Evolutionary conservation across 129 eudicot genomes (phyloP).

Genomic region (Deinandra increscens): DNA sequence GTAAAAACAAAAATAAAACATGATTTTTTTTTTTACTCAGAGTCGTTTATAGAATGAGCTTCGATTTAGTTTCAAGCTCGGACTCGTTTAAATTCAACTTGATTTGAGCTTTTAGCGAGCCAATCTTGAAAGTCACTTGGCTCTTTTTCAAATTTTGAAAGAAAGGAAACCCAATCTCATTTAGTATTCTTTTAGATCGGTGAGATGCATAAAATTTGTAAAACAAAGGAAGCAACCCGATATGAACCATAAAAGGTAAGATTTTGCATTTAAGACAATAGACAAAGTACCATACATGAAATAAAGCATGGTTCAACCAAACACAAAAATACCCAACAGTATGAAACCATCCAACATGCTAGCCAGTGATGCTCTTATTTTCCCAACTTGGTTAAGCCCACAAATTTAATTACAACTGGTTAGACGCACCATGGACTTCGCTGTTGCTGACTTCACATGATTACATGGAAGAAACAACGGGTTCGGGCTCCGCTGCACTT

Average conservation of each 20-base stretch:
- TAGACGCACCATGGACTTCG: conserved; percentile 10
- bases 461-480: conserved; percentile 53
- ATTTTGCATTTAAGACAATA: background rate
- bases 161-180: no score
- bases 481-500: conserved; percentile 30
- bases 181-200: background rate
- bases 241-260: background rate
- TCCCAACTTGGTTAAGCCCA: conserved; percentile 9
- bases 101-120: no score
- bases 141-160: no score
- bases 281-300: background rate
- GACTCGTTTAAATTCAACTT: background rate
- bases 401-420: background rate
- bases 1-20: no score
- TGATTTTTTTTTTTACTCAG: no score
- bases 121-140: no score
- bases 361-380: conserved; percentile 2
- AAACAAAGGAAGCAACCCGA: background rate
- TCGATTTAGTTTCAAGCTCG: background rate
- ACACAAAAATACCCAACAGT: conserved; percentile 16
- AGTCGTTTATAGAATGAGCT: no score
- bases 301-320: background rate
- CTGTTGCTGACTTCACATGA: conserved; percentile 11
- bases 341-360: conserved; percentile 24
- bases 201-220: background rate